Percentiles rank a stretch among this genome's conserved stretches.
Conservation (phyloP, 129 eudicot genomes). For the Helianthus tuberosus region DNA sequence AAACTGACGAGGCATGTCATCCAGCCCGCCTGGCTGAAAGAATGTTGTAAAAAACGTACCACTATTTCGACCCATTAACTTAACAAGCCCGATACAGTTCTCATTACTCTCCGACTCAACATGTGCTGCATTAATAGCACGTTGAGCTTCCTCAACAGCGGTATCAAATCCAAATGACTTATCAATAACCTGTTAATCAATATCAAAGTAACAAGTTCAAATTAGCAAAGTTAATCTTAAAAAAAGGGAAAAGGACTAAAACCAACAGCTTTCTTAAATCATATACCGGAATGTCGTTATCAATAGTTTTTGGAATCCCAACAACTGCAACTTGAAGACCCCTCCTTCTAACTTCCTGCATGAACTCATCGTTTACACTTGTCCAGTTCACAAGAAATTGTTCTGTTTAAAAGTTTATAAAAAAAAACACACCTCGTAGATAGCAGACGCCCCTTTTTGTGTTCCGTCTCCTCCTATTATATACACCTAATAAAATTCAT, state of each 20-base stretch:
- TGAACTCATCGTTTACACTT: not conserved
- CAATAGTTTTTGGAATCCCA: conserved; percentile 96
- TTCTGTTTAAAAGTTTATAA: not conserved
- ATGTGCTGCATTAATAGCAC: conserved; percentile 96
- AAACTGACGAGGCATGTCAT: not conserved
- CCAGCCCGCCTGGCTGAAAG: not conserved
- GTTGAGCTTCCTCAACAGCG: conserved; percentile 99
- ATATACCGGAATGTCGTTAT: conserved; percentile 92
- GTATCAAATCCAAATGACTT: conserved; percentile 95
- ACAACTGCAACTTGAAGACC: conserved; percentile 90
- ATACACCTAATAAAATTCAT: conserved; percentile 56
- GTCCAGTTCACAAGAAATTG: not conserved
- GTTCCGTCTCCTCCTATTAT: conserved; percentile 99
- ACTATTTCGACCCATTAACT: conserved; percentile 95
- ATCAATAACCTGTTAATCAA: conserved; percentile 67
- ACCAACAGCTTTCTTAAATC: conserved; percentile 1
- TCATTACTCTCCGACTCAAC: conserved; percentile 87
- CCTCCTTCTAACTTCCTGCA: conserved; percentile 80
- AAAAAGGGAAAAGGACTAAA: not conserved
- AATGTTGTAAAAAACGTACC: conserved; percentile 47
- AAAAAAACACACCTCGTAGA: conserved; percentile 65
- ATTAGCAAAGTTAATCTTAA: conserved; percentile 1
- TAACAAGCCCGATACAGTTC: conserved; percentile 94
- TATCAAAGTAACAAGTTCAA: conserved; percentile 7
- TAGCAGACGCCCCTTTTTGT: conserved; percentile 88